phyloP scores from a whole-genome alignment of 306 rosid species.

The Betula pendula region DNA sequence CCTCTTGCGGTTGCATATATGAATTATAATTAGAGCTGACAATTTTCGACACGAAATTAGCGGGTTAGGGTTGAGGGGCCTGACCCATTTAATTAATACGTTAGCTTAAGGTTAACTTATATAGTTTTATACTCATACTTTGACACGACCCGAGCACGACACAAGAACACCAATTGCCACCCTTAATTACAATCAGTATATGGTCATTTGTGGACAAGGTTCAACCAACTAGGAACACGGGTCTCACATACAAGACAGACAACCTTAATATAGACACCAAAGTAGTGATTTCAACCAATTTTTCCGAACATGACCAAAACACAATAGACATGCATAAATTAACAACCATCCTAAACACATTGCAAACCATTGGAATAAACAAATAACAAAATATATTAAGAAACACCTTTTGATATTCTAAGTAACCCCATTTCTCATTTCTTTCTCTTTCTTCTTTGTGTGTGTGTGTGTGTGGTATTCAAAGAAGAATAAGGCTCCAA shows the following conservation, averaged over 20 bases:
- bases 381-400: neutral
- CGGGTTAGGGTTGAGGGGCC: too few species aligned
- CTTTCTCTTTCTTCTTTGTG: neutral
- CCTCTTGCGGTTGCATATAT: neutral
- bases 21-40: too few species aligned
- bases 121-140: too few species aligned
- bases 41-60: too few species aligned
- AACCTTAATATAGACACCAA: neutral
- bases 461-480: too few species aligned
- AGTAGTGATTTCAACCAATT: neutral
- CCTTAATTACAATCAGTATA: too few species aligned
- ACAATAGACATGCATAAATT: neutral
- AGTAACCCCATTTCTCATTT: neutral
- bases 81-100: too few species aligned
- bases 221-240: slow-evolving; percentile 3
- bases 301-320: neutral
- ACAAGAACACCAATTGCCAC: too few species aligned
- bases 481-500: neutral
- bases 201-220: neutral
- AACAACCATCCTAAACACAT: neutral
- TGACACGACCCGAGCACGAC: too few species aligned
- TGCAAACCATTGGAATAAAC: neutral
- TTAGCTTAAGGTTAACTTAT: too few species aligned
- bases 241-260: neutral
- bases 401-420: neutral